Conservation (phyloP, 2,329 filamentous ascomycete genomes). For the Penicillium italicum region DNA sequence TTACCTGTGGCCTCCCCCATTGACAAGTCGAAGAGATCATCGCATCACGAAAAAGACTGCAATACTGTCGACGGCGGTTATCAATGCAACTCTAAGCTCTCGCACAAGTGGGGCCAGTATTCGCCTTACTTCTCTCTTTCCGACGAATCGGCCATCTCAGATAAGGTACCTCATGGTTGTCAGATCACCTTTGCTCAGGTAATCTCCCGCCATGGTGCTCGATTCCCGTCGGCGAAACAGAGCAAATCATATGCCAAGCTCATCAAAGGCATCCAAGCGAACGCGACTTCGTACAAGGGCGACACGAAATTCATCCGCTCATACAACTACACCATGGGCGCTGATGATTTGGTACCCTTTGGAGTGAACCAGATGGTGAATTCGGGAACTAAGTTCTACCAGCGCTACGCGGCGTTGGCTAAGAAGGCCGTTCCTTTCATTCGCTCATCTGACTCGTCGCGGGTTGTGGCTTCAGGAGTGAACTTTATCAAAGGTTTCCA, state of each 20-base stretch:
- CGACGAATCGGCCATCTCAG: constrained; percentile 58
- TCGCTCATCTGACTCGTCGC: constrained; percentile 64
- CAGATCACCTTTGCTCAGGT: constrained; percentile 74
- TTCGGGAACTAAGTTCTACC: constrained; percentile 72
- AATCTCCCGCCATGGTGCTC: constrained; percentile 78
- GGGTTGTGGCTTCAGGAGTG: constrained; percentile 70
- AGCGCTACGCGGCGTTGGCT: constrained; percentile 65
- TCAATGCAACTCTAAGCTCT: constrained; percentile 59
- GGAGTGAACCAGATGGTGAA: constrained; percentile 68
- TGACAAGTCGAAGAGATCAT: not conserved
- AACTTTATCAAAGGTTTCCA: constrained; percentile 76
- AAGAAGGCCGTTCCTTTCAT: constrained; percentile 62
- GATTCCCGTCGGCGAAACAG: constrained; percentile 72
- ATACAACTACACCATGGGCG: constrained; percentile 68
- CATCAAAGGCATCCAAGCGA: constrained; percentile 63
- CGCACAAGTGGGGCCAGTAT: constrained; percentile 80
- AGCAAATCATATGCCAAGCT: constrained; percentile 60
- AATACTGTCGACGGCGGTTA: constrained; percentile 57
- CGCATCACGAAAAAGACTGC: constrained; percentile 36
- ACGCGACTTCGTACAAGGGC: constrained; percentile 53
- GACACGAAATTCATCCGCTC: constrained; percentile 67
- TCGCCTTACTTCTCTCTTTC: constrained; percentile 73
- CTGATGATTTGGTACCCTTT: constrained; percentile 65
- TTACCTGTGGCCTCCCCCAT: not conserved
- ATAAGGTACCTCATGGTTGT: constrained; percentile 63